Conservation (phyloP, 768 basidiomycete species). For the Lactarius tabidus region DNA sequence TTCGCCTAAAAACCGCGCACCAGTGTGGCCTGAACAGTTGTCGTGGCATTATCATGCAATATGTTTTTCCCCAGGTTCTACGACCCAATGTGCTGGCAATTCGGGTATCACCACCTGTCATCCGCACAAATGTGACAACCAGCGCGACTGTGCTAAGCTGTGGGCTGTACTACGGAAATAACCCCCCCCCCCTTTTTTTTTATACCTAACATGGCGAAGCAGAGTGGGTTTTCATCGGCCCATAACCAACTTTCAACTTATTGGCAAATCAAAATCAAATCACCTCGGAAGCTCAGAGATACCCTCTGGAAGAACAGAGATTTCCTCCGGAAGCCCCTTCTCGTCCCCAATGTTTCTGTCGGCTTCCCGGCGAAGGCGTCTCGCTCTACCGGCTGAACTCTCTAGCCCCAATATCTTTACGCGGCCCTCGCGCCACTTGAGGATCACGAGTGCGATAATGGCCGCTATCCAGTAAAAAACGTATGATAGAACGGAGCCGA, state of each 20-base stretch:
- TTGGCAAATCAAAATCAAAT: not conserved
- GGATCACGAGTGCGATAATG: constrained; percentile 56
- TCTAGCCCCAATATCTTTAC: constrained; percentile 12
- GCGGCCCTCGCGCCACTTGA: constrained; percentile 51
- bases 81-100: not conserved
- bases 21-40: too few relatives aligned
- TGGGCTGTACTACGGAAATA: not conserved
- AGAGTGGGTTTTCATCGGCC: not conserved
- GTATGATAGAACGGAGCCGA: constrained; percentile 81
- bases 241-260: not conserved
- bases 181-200: not conserved
- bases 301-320: not conserved
- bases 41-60: not conserved
- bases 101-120: not conserved
- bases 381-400: constrained; percentile 14
- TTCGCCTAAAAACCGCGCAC: too few relatives aligned
- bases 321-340: constrained; percentile 3
- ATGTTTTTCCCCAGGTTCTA: not conserved
- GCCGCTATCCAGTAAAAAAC: constrained; percentile 91
- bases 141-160: too few relatives aligned
- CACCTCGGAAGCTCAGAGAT: constrained; percentile 18
- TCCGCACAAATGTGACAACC: not conserved
- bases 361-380: constrained; percentile 9
- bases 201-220: not conserved
- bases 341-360: not conserved